Conservation (phyloP, 352 stramenopile species). For the Globisporangium sylvaticum region DNA sequence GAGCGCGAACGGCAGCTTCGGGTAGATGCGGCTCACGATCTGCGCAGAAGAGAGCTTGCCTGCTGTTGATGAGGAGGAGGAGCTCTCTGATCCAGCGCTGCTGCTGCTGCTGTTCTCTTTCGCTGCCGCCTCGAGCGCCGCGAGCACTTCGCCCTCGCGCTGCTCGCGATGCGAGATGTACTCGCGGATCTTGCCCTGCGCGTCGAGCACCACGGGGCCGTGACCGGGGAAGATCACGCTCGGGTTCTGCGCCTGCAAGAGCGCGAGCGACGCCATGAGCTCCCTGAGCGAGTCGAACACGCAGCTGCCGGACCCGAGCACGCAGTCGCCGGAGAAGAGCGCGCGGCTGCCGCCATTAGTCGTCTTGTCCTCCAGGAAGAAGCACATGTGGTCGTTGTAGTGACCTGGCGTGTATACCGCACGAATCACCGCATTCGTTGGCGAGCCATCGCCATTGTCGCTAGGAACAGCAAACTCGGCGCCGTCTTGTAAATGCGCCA, state of each 20-base stretch:
- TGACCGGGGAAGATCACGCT: constrained; percentile 72
- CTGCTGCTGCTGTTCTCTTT: not conserved
- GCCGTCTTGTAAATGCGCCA: constrained; percentile 35
- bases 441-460: not conserved
- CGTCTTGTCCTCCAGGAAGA: constrained; percentile 36
- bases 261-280: constrained; percentile 70
- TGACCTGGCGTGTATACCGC: constrained; percentile 82
- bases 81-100: not conserved
- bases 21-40: constrained; percentile 53
- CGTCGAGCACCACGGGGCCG: constrained; percentile 57
- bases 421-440: constrained; percentile 26
- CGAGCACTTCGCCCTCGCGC: constrained; percentile 65
- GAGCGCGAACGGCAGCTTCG: constrained; percentile 47
- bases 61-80: not conserved
- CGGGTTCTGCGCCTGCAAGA: constrained; percentile 36
- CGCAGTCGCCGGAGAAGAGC: constrained; percentile 84
- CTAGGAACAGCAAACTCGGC: constrained; percentile 32
- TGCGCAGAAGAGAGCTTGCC: constrained; percentile 37
- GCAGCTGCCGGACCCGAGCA: constrained; percentile 80
- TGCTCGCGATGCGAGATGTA: constrained; percentile 74
- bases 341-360: constrained; percentile 2
- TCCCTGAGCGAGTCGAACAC: constrained; percentile 82
- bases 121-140: constrained; percentile 23
- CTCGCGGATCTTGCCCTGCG: constrained; percentile 65
- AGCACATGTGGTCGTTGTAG: constrained; percentile 83